Percentiles rank a stretch among this genome's conserved stretches.
Evolutionary conservation across 306 rosid genomes (phyloP).

Genomic region (Gastrolobium bilobum): DNA sequence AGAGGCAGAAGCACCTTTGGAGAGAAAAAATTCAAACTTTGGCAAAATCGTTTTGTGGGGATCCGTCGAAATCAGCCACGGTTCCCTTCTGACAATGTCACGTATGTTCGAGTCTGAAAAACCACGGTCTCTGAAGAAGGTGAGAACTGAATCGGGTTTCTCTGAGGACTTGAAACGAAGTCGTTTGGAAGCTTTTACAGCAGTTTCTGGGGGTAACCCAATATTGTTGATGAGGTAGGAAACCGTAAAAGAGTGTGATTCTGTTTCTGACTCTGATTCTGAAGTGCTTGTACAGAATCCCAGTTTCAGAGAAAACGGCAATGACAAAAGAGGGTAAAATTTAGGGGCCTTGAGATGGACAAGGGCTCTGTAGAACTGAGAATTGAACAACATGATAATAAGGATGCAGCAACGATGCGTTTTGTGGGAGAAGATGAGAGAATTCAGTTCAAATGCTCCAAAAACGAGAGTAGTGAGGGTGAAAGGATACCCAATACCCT

Average conservation of each 20-base stretch:
- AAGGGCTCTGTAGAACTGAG: too few species aligned
- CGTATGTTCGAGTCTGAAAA: background rate
- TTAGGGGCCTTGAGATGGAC: background rate
- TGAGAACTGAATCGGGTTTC: slow-evolving; percentile 44
- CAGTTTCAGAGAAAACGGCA: background rate
- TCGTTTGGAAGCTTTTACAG: slow-evolving; percentile 45
- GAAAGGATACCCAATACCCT: too few species aligned
- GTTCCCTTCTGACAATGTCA: background rate
- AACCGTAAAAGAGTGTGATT: slow-evolving; percentile 17
- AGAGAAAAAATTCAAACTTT: slow-evolving; percentile 41
- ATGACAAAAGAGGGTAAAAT: background rate
- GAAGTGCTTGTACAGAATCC: slow-evolving; percentile 4
- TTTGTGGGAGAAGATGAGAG: too few species aligned
- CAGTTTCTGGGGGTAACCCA: slow-evolving; percentile 49
- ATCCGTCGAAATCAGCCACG: background rate
- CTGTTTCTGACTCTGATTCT: too few species aligned
- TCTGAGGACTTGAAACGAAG: slow-evolving; percentile 39
- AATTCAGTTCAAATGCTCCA: too few species aligned
- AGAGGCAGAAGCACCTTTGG: slow-evolving; percentile 41
- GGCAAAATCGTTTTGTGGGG: slow-evolving; percentile 23
- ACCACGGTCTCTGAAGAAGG: slow-evolving; percentile 19
- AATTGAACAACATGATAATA: too few species aligned
- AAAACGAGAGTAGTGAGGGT: too few species aligned
- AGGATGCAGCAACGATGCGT: too few species aligned
- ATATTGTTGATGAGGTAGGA: slow-evolving; percentile 54